Evolutionary conservation across 352 stramenopile species (phyloP), one percentile per base, ranked within the genome.

Genomic region (Pythium chondricola): DNA sequence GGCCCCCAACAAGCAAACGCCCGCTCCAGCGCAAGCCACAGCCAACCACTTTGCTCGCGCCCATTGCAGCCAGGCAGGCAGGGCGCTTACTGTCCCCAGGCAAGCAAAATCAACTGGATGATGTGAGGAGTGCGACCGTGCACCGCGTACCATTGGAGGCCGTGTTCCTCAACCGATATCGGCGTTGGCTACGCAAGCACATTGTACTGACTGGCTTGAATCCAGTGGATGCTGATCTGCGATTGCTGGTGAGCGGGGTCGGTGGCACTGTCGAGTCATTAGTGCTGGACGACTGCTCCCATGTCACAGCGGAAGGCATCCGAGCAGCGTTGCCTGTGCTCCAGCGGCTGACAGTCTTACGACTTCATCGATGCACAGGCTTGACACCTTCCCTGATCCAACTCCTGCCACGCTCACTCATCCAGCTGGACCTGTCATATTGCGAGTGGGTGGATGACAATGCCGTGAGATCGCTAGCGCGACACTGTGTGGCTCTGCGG

Each of bases 401-500:
- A 2, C 7, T 44, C 4, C 56, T 77, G 0, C 64, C 67, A 0
- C 5, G 21, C 10, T 33, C 46, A 2, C 61, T 87, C 11, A 61
- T 58, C 1, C 66, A 81, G 30, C 37, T 89, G 40, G 62, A 81
- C 25, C 60, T 87, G n/a, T 68, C 67, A 14, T 65, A 76, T 21
- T 89, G 74, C 27, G 74, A 85, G 20, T 89, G 77, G 77, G 62
- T 84, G 8, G 73, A 83, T 37, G 77, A 89, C 49, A 40, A 55
- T 4, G 68, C 65, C 30, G 42, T 79, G 27, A 72, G 72, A n/a
- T 30, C 50, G 5, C 51, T 89, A 7, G 62, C 52, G 21, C 54
- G 57, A 3, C 57, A 62, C 8, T 89, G 77, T 43, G 52, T 48
- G 2, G 30, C 25, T 14, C 55, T 89, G 29, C 46, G 49, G 8